Conservation (phyloP, 2,329 filamentous ascomycete species). For the Xylaria digitata region DNA sequence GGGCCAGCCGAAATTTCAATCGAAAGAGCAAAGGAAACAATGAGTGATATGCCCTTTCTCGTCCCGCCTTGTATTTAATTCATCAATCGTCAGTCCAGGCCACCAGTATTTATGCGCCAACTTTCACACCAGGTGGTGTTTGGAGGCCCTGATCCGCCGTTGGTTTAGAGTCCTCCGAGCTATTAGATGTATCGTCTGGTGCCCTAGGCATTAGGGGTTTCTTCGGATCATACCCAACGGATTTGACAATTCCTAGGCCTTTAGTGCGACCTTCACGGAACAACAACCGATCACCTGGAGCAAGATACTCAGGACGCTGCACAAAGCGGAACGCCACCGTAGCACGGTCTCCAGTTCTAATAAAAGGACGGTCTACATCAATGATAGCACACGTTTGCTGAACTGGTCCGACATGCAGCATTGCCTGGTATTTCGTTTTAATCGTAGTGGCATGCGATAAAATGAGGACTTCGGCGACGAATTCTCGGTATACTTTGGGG, state of each 20-base stretch:
- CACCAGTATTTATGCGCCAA: constrained; percentile 34
- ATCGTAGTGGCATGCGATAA: constrained; percentile 97
- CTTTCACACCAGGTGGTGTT: constrained; percentile 38
- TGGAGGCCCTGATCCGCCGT: constrained; percentile 34
- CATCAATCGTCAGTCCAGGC: neutral
- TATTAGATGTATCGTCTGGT: constrained; percentile 31
- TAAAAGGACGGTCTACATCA: constrained; percentile 95
- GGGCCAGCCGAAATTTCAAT: neutral
- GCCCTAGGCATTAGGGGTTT: constrained; percentile 54
- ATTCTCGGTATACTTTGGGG: constrained; percentile 79
- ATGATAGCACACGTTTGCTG: constrained; percentile 97
- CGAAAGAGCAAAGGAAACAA: neutral
- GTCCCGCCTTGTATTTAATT: constrained; percentile 7
- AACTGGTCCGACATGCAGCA: constrained; percentile 95
- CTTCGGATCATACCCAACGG: constrained; percentile 82
- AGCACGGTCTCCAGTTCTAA: constrained; percentile 93
- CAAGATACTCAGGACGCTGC: constrained; percentile 91
- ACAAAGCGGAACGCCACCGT: constrained; percentile 95
- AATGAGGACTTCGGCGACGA: constrained; percentile 89
- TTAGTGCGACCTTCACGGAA: constrained; percentile 97
- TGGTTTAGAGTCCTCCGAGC: constrained; percentile 33
- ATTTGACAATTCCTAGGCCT: constrained; percentile 93
- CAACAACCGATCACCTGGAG: constrained; percentile 86
- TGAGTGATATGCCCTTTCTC: neutral
- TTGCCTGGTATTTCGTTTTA: constrained; percentile 95